Evolutionary conservation across 2,329 filamentous ascomycete genomes (phyloP), one percentile per base, ranked within the genome.

Genomic region (Cladophialophora bantiana): DNA sequence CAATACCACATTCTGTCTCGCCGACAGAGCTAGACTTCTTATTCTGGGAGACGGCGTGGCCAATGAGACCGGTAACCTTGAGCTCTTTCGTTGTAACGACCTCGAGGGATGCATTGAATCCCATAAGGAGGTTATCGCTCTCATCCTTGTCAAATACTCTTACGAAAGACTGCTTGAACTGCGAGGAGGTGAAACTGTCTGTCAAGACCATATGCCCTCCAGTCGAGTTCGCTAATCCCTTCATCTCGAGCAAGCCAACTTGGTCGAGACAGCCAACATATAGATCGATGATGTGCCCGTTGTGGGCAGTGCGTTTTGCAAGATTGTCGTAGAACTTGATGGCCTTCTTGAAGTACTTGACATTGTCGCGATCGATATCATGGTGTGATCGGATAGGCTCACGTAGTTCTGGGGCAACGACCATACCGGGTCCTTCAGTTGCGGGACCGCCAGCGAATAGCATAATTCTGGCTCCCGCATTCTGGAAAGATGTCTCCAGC

Each of bases 301-400:
- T 99, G 79, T 98, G 94, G 13, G 95, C 92, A 20, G 93, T 93
- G 67, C 95, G 88, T 82, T 98, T 98, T 4, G 95, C 94, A 52
- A 99, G 86, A 70, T 88, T 91, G 70, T 99, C 95, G 78, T 98
- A 99, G 79, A 97, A 98, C 89, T 98, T 99, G 59, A 97, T 81
- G 26, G 95, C 95, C 82, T 99, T 99, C 85, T 99, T 99, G 83
- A 96, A 98, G 82, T 98, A 97, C 80, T 99, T 99, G 82, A 97
- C 96, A 78, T 97, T 97, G 80, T 99, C 95, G 65, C 94, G 89
- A 78, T 99, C 95, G 79, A 99, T 99, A 75, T 99, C 95, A 80
- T 99, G 95, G 81, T 99, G 95, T 50, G 94, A 98, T 76, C 95
- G 90, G 72, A 99, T 98, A 9, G 96, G 93, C 78, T 99, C 95